Conservation (phyloP, 202 grass and related monocot genomes). For the Setaria viridis region DNA sequence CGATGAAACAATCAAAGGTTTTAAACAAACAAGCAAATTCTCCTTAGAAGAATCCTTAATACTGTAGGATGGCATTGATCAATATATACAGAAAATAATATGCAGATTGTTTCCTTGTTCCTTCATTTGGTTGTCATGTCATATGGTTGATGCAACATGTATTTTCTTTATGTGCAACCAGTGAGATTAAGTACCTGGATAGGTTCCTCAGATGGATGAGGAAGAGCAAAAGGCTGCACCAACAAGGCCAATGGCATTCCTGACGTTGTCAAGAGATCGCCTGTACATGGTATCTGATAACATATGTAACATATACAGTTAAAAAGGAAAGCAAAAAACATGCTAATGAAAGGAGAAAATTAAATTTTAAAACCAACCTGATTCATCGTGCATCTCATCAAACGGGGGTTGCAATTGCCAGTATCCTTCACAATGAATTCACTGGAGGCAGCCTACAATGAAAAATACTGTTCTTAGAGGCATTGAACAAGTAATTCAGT, state of each 20-base stretch:
- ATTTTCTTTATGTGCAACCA: not conserved
- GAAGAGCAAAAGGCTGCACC: slow-evolving; percentile 87
- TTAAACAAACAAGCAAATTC: slow-evolving; percentile 12
- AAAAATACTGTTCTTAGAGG: slow-evolving; percentile 42
- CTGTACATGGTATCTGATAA: slow-evolving; percentile 87
- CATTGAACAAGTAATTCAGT: slow-evolving; percentile 3
- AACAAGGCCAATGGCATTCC: slow-evolving; percentile 88
- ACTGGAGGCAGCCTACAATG: slow-evolving; percentile 63
- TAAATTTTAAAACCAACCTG: slow-evolving; percentile 55
- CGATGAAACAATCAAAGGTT: not conserved
- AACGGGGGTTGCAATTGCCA: slow-evolving; percentile 84
- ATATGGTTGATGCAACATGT: not conserved
- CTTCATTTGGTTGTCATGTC: not conserved
- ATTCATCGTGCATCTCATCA: slow-evolving; percentile 89
- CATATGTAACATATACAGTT: slow-evolving; percentile 37
- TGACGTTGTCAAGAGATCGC: slow-evolving; percentile 81
- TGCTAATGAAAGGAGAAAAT: not conserved
- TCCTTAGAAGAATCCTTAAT: not conserved
- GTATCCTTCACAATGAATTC: slow-evolving; percentile 90
- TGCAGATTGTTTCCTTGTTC: not conserved
- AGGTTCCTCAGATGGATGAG: slow-evolving; percentile 84
- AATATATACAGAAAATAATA: not conserved
- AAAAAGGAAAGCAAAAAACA: slow-evolving; percentile 42
- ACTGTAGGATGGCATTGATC: slow-evolving; percentile 16
- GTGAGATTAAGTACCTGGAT: slow-evolving; percentile 61